Percentiles rank a stretch among this genome's conserved stretches.
Conservation (phyloP, 1,284 basidiomycete genomes). For the Cryptococcus wingfieldii region DNA sequence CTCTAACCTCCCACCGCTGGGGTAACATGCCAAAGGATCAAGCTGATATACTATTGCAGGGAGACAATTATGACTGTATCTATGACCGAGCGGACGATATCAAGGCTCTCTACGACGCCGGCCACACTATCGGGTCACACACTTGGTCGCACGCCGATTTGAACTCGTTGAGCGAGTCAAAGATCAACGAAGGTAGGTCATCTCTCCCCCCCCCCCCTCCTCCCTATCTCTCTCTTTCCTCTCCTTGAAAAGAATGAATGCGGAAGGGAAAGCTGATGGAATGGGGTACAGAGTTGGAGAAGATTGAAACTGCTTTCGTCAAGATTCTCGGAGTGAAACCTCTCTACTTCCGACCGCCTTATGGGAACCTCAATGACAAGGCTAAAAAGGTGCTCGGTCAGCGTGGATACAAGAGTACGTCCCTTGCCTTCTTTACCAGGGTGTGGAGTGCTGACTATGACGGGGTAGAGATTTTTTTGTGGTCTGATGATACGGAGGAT, state of each 20-base stretch:
- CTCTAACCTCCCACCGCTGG: not conserved
- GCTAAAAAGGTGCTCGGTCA: slow-evolving; percentile 51
- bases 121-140: slow-evolving; percentile 57
- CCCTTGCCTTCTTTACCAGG: not conserved
- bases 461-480: slow-evolving; percentile 39
- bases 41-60: slow-evolving; percentile 6
- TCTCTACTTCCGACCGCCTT: slow-evolving; percentile 52
- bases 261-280: not conserved
- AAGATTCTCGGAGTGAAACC: slow-evolving; percentile 54
- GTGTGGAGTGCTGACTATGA: not conserved
- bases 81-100: slow-evolving; percentile 50
- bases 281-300: slow-evolving; percentile 43
- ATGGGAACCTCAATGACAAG: slow-evolving; percentile 55
- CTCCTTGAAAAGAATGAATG: too few species aligned
- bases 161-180: slow-evolving; percentile 47
- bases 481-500: slow-evolving; percentile 41
- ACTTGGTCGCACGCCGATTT: slow-evolving; percentile 57
- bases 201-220: not conserved
- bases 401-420: slow-evolving; percentile 49
- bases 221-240: too few species aligned
- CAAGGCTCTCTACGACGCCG: slow-evolving; percentile 30
- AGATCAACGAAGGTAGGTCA: slow-evolving; percentile 46
- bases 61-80: slow-evolving; percentile 53
- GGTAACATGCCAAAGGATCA: not conserved
- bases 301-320: slow-evolving; percentile 54